phyloP scores from a whole-genome alignment of 1,284 basidiomycete genomes.

The Papiliotrema laurentii region DNA sequence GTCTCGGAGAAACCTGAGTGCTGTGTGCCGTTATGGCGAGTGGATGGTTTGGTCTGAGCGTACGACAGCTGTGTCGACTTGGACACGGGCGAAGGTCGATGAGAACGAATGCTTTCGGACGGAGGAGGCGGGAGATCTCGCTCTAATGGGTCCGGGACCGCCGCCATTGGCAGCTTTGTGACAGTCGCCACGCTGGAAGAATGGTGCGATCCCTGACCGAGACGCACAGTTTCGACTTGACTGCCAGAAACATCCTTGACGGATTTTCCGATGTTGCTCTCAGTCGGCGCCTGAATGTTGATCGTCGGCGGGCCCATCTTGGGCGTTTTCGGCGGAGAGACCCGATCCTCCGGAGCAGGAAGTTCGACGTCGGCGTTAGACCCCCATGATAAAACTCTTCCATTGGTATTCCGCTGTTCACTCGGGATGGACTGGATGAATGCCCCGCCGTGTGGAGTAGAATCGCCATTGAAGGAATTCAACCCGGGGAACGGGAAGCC shows the following conservation, averaged over 20 bases:
- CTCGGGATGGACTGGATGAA: conserved; percentile 6
- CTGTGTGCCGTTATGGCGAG: no score
- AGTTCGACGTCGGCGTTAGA: conserved; percentile 42
- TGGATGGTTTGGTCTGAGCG: no score
- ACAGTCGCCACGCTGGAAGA: conserved; percentile 10
- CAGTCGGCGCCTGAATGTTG: conserved; percentile 39
- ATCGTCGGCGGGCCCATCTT: conserved; percentile 24
- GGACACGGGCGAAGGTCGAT: conserved; percentile 9
- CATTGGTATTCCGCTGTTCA: neutral
- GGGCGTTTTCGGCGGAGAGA: conserved; percentile 16
- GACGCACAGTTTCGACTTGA: conserved; percentile 1
- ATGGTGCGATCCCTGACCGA: neutral
- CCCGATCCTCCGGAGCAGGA: conserved; percentile 17
- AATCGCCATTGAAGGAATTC: neutral
- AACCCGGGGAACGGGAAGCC: neutral
- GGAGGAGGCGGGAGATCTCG: conserved; percentile 28
- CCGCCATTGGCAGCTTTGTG: conserved; percentile 7
- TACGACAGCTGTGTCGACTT: no score
- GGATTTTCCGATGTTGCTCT: conserved; percentile 20
- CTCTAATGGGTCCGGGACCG: conserved; percentile 17
- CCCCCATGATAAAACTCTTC: conserved; percentile 27
- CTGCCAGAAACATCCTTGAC: conserved; percentile 6
- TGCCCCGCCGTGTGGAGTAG: conserved; percentile 1
- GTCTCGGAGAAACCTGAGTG: no score
- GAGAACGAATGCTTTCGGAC: conserved; percentile 21